Evolutionary conservation across 2,329 filamentous ascomycete species (phyloP).

Genomic region (Parascedosporium putredinis): DNA sequence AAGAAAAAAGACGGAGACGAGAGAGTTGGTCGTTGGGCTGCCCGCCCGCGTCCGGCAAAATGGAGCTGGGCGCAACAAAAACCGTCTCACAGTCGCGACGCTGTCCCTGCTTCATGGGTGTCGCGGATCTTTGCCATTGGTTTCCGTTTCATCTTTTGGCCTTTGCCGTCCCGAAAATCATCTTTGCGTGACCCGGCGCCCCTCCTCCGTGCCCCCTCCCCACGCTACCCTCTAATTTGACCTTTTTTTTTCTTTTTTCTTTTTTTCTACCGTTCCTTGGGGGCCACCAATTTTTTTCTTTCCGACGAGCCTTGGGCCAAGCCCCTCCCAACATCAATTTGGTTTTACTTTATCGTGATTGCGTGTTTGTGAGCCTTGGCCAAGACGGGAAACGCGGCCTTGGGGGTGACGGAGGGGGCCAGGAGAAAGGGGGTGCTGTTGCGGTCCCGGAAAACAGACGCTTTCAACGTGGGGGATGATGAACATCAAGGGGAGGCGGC

Average conservation of each 20-base stretch:
- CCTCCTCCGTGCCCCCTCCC: not conserved
- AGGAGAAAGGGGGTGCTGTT: no score
- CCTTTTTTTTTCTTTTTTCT: not conserved
- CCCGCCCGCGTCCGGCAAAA: slow-evolving; percentile 1
- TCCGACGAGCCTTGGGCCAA: no score
- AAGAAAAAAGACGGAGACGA: no score
- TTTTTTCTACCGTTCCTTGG: not conserved
- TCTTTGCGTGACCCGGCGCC: no score
- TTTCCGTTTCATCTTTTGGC: not conserved
- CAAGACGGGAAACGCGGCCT: not conserved
- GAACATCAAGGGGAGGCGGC: not conserved
- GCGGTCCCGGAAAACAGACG: no score
- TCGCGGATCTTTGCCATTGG: not conserved
- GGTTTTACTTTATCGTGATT: no score
- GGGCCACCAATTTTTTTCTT: no score
- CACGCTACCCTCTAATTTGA: not conserved
- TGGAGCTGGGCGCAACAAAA: no score
- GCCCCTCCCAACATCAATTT: no score
- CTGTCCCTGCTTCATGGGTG: slow-evolving; percentile 1
- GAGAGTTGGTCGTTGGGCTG: no score
- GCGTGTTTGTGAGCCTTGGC: not conserved
- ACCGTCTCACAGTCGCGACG: not conserved
- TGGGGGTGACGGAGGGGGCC: no score
- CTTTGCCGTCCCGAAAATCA: not conserved
- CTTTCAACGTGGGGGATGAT: not conserved